Evolutionary conservation across 2,329 filamentous ascomycete species (phyloP), one percentile per base, ranked within the genome.

Genomic region (Diaporthe ampelina): DNA sequence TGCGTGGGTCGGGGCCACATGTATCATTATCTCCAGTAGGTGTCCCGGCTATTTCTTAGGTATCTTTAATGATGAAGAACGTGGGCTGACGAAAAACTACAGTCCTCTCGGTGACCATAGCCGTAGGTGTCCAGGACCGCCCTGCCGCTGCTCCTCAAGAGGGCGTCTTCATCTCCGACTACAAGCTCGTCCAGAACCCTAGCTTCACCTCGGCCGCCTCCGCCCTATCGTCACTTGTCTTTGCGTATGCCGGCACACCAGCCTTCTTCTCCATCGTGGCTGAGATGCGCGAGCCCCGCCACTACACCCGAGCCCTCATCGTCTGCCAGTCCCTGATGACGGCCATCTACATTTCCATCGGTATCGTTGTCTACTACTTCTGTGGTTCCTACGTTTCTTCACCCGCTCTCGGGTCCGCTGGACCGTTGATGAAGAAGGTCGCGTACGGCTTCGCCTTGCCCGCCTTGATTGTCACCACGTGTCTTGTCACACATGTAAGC

Each of bases 231-330:
- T 89, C 87, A 4, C 89, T 91, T 63, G 90, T 91, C 78, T 86
- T 89, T 54, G 88, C 87, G 0, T 85, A 83, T 2, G 86, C 88
- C 0, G 89, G 86, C 29, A 90, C 86, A 6, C 86, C 82, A 3
- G 87, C 87, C 9, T 91, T 90, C 78, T 80, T 91, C 4, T 88
- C 88, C 5, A 86, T 91, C 61, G 90, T 91, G 70, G 86, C 86
- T 1, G 90, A 91, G 81, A 91, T 91, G 88, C 83, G 83, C 37
- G 83, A 85, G 26, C 88, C 89, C 0, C 83, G 82, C 40, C 86
- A 90, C 70, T 91, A 86, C 78, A 72, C 63, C 63, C 77, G 80
- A 71, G 78, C 81, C 9, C 75, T 77, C 0, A 75, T 79, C 24
- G 48, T 78, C 4, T 78, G 78, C 3, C 78, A 78, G 43, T 70